phyloP scores from a whole-genome alignment of 164 flowering plant genomes.

The Tetracentron sinense region DNA sequence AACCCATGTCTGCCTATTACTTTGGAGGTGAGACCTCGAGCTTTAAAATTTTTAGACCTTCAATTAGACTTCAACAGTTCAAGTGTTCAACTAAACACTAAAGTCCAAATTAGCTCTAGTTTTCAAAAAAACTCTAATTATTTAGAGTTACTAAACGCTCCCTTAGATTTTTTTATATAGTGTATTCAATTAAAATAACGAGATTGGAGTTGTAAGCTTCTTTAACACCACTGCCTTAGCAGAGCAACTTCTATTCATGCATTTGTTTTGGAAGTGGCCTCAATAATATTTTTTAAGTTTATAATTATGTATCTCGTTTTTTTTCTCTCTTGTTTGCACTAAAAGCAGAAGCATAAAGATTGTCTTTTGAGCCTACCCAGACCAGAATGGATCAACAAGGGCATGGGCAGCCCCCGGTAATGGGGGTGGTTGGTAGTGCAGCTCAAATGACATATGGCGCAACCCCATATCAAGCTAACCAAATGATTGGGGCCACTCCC shows the following conservation, averaged over 20 bases:
- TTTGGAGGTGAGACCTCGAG: too few relatives aligned
- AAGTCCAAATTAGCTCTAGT: too few relatives aligned
- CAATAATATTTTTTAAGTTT: too few relatives aligned
- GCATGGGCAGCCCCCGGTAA: slow-evolving; percentile 45
- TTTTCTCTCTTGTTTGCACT: neutral
- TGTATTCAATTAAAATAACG: neutral
- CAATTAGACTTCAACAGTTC: too few relatives aligned
- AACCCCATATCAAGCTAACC: slow-evolving; percentile 43
- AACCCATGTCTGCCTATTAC: too few relatives aligned
- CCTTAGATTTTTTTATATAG: too few relatives aligned
- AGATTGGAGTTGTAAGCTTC: neutral
- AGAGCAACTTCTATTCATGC: neutral
- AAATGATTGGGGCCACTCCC: slow-evolving; percentile 41
- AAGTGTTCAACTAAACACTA: too few relatives aligned
- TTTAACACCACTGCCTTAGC: neutral
- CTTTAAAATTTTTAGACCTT: too few relatives aligned
- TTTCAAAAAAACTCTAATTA: too few relatives aligned
- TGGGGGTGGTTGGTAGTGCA: slow-evolving; percentile 36
- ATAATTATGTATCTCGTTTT: neutral
- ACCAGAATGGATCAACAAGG: slow-evolving; percentile 55
- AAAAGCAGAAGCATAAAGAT: slow-evolving; percentile 1
- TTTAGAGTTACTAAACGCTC: too few relatives aligned
- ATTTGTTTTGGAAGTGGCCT: too few relatives aligned
- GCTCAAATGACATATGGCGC: slow-evolving; percentile 42
- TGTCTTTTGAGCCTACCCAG: slow-evolving; percentile 3